These are phyloP conservation scores for Dioszegia hungarica DNA, from an alignment of 768 basidiomycete genomes.

Conservation along the genomic window DNA sequence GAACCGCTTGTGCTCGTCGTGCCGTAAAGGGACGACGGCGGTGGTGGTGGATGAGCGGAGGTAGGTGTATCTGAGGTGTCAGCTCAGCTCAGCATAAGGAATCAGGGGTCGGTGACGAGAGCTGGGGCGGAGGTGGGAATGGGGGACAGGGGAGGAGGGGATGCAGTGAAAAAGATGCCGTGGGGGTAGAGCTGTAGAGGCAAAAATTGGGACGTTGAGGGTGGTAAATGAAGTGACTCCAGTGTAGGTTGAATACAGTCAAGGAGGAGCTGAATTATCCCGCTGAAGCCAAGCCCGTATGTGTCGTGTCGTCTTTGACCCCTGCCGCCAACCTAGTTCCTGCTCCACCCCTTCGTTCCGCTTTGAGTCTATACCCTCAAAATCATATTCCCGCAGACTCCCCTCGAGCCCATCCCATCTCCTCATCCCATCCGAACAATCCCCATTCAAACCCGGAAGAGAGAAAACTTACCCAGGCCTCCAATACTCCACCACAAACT, in stretches of 20 bases:
- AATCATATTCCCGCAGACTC: background rate
- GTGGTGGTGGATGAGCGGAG: slow-evolving; percentile 70
- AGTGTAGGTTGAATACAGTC: too few species aligned
- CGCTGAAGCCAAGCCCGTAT: too few species aligned
- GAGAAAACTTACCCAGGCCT: slow-evolving; percentile 66
- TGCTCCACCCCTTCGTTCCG: too few species aligned
- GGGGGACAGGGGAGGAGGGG: background rate
- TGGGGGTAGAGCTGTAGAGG: background rate
- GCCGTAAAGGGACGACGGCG: slow-evolving; percentile 83
- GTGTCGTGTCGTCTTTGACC: too few species aligned
- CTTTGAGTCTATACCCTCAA: background rate
- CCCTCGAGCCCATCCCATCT: background rate
- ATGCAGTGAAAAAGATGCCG: background rate
- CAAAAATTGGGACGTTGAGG: too few species aligned
- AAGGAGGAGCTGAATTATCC: too few species aligned
- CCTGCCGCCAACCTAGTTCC: too few species aligned
- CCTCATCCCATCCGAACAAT: background rate
- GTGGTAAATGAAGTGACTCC: too few species aligned
- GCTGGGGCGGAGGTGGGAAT: too few species aligned
- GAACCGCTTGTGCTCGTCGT: slow-evolving; percentile 94
- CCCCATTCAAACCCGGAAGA: background rate
- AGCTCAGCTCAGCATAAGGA: too few species aligned
- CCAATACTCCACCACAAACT: slow-evolving; percentile 86
- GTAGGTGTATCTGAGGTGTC: slow-evolving; percentile 66
- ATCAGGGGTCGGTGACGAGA: too few species aligned